Evolutionary conservation across 768 basidiomycete species (phyloP).

Genomic region (Macrocybe gigantea): DNA sequence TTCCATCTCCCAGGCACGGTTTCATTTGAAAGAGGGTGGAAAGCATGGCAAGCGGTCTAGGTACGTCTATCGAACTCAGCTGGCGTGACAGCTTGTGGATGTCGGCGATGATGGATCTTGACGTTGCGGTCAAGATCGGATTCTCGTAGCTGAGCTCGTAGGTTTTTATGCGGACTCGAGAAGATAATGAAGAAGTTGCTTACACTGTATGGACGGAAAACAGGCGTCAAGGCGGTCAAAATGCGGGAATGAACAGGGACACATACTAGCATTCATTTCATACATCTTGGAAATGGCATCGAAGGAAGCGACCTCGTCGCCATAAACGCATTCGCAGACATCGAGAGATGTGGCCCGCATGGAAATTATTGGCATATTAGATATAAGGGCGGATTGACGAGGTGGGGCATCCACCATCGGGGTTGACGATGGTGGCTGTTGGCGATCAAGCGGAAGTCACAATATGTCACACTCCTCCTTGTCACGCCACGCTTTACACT

Average conservation of each 20-base stretch:
- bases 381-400: neutral
- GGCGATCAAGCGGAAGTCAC: too few relatives aligned
- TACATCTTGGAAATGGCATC: slow-evolving; percentile 59
- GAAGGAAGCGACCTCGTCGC: slow-evolving; percentile 43
- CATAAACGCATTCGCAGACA: slow-evolving; percentile 67
- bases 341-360: slow-evolving; percentile 58
- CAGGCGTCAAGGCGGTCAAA: slow-evolving; percentile 8
- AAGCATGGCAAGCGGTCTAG: slow-evolving; percentile 59
- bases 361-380: slow-evolving; percentile 33
- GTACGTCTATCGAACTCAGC: slow-evolving; percentile 57
- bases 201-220: slow-evolving; percentile 25
- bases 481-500: too few relatives aligned
- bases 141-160: slow-evolving; percentile 61
- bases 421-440: too few relatives aligned
- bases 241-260: slow-evolving; percentile 1
- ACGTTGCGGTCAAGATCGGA: slow-evolving; percentile 70
- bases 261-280: slow-evolving; percentile 65
- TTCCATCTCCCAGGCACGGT: slow-evolving; percentile 15
- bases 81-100: slow-evolving; percentile 59
- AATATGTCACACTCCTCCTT: too few relatives aligned
- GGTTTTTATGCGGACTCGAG: neutral
- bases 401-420: too few relatives aligned
- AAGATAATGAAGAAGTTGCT: slow-evolving; percentile 15
- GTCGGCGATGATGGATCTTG: slow-evolving; percentile 66
- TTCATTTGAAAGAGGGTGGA: slow-evolving; percentile 46